These are phyloP conservation scores for Lasiosphaeria ovina DNA, from an alignment of 495 filamentous ascomycete species.

Conservation along the genomic window DNA sequence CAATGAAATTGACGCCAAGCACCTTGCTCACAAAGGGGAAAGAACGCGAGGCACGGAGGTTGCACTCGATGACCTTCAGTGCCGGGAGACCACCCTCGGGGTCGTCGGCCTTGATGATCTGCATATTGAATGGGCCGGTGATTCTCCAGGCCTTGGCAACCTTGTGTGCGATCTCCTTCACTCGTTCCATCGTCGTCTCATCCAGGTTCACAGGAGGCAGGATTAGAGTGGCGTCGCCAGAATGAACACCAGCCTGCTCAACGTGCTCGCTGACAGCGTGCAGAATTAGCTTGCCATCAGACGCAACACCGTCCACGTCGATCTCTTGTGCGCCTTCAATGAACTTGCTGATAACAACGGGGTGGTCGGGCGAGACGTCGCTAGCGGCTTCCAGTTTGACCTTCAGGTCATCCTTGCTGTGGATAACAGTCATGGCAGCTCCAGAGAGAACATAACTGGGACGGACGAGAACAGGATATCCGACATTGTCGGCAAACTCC, in stretches of 20 bases:
- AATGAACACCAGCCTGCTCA: conserved; percentile 97
- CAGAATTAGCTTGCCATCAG: conserved; percentile 78
- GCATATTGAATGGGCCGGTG: conserved; percentile 99
- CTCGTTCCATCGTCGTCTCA: conserved; percentile 68
- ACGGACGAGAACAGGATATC: conserved; percentile 90
- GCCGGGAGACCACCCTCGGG: conserved; percentile 66
- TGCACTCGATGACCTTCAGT: conserved; percentile 98
- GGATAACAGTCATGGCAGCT: conserved; percentile 99
- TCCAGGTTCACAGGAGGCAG: conserved; percentile 84
- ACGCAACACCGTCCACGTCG: conserved; percentile 93
- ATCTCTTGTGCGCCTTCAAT: conserved; percentile 98
- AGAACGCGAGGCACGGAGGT: conserved; percentile 93
- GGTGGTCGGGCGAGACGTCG: conserved; percentile 92
- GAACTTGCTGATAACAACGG: conserved; percentile 99
- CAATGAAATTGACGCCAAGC: conserved; percentile 94
- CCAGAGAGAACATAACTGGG: conserved; percentile 98
- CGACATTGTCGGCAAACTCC: conserved; percentile 81
- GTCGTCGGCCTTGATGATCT: conserved; percentile 90
- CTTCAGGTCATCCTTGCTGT: conserved; percentile 84
- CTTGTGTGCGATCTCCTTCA: conserved; percentile 94
- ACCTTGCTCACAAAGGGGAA: conserved; percentile 99
- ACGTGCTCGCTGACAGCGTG: conserved; percentile 97
- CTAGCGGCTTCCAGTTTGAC: conserved; percentile 86
- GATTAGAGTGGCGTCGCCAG: conserved; percentile 93
- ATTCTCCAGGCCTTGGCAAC: conserved; percentile 96